Base-by-base conservation (phyloP, 345 rosid genomes). In the Durio zibethinus region DNA sequence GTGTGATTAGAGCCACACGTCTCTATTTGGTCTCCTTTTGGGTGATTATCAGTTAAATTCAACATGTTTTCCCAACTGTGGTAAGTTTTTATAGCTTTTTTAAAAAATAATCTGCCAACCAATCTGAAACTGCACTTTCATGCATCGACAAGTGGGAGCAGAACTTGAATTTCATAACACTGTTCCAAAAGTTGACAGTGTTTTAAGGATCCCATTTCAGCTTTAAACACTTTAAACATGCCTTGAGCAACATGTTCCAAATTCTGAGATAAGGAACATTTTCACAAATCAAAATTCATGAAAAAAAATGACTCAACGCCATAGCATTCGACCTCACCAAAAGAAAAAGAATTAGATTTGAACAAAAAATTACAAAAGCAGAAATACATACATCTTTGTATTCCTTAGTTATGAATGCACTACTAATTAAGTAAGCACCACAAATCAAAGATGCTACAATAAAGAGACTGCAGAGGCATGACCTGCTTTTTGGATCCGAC, bases 341-440 rank as follows among this genome's bases (percentile, higher is more conserved):
- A 68, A 23, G 6, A 42, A 66, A 5, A 7, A 36, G 4, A 54
- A 38, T 10, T 14, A 57, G 64, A 36, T 21, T 54, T 27, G 23
- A 64, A 38, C 25, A 35, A 38, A 15, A 75, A 67, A 12, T 73
- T 23, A 72, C 0, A 48, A 61, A 42, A 43, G 80, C 27, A 78
- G 33, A 83, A 70, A 70, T 67, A 72, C 89, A 57, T 83, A 93
- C 99, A 75, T 87, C 86, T 80, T 82, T 89, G 76, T 89, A 85
- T 57, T 89, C 86, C 82, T 86, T 66, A 36, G 81, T 82, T 16
- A 87, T 53, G 40, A 83, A 84, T 70, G 89, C 83, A 78, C 83
- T 75, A 56, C 90, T 80, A 48, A 90, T 77, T 82, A 91, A 88
- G 87, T 86, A 94, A 75, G 87, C 91, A 59, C 87, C 86, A 62